Base-by-base conservation (phyloP, 2,329 filamentous ascomycete genomes). In the Beauveria scarabaeidicola region DNA sequence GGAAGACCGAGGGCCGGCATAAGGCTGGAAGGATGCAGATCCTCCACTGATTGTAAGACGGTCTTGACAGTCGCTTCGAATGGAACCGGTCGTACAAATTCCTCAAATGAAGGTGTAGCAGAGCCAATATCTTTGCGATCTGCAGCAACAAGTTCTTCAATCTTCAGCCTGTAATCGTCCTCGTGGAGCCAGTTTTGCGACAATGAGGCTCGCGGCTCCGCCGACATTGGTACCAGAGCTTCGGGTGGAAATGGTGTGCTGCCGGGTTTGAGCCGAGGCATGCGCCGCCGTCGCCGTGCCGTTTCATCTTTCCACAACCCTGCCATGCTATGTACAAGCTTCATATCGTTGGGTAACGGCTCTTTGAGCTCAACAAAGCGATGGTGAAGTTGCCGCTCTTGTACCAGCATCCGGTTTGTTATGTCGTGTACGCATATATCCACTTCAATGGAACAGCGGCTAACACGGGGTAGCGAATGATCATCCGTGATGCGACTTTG, bases 181-280 rank as follows among this genome's bases (percentile, higher is more conserved):
- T 97, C 93, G 65, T 97, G 92, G 59, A 97, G 88, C 93, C 94
- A 99, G 0, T 85, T 87, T n/a, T 85, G 84, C n/a, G 84, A 79
- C 43, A 86, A 81, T 2, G 84, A 83, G 61, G 89, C 81, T 57
- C 91, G 82, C 36, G 85, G 78, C 71, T 94, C 89, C 6, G 91
- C 91, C 43, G 91, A 96, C 86, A 97, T 95, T 2, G 91, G 90
- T 3, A 95, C 82, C 61, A 97, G 75, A 5, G 85, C 91, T 65
- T 96, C 92, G 0, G 85, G 78, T 2, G 89, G 85, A 64, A 96
- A 96, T 0, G 91, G 89, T 62, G 83, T 93, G 66, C 84, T 90
- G 5, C 79, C 83, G 36, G 84, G 80, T 63, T 84, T 78, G 6
- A 74, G 75, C 51, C 87, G 77, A 2, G 84, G 82, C 81, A 93